These are phyloP conservation scores for Cladophialophora yegresii DNA, from an alignment of 2,329 filamentous ascomycete genomes.

Conservation along the genomic window DNA sequence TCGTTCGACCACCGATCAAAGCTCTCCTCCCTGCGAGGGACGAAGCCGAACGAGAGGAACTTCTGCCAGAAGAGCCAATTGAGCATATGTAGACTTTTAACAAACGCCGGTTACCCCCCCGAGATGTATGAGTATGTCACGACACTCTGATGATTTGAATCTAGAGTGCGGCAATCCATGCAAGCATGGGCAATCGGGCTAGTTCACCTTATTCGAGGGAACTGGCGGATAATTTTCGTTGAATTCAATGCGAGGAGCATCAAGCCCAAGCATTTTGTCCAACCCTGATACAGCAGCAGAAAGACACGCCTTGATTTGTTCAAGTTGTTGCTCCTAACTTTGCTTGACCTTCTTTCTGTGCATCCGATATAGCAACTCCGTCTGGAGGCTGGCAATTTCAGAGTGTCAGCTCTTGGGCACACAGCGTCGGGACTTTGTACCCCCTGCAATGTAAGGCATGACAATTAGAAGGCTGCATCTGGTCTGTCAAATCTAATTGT, in stretches of 20 bases:
- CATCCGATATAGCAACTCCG: background rate
- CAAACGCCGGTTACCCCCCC: background rate
- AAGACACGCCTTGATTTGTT: background rate
- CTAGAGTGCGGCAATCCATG: background rate
- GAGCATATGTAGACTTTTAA: constrained; percentile 59
- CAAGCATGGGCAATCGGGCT: background rate
- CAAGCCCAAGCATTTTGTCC: background rate
- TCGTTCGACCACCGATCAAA: constrained; percentile 79
- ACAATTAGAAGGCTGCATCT: constrained; percentile 26
- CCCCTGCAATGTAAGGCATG: constrained; percentile 28
- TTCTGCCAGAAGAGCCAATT: constrained; percentile 80
- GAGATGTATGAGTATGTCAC: background rate
- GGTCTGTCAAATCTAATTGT: constrained; percentile 16
- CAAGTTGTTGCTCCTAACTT: background rate
- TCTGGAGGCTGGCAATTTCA: constrained; percentile 21
- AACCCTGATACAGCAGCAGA: background rate
- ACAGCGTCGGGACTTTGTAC: constrained; percentile 14
- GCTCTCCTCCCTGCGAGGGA: constrained; percentile 58
- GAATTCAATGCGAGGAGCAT: background rate
- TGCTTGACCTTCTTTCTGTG: background rate
- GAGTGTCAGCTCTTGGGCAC: constrained; percentile 19
- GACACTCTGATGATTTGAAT: background rate
- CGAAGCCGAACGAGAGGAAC: constrained; percentile 42
- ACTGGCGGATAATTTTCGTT: background rate
- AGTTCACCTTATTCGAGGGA: background rate